Evolutionary conservation across 2,329 filamentous ascomycete genomes (phyloP).

Genomic region (Colletotrichum godetiae): DNA sequence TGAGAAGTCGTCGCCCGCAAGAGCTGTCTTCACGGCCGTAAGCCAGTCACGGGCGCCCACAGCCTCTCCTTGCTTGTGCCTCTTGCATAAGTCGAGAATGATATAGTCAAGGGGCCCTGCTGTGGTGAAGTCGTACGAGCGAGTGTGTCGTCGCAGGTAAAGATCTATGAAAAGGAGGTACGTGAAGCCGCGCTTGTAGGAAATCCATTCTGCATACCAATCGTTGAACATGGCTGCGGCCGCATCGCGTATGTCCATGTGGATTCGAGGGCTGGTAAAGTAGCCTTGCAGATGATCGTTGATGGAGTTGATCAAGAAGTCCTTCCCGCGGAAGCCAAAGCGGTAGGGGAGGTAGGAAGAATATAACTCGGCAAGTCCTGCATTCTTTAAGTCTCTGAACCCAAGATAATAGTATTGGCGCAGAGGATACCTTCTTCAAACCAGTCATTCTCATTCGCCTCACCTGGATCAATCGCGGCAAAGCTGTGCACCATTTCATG

Average conservation of each 20-base stretch:
- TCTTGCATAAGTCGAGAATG: background rate
- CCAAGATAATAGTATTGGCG: no score
- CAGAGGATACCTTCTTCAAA: slow-evolving; percentile 28
- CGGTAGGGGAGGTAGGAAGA: slow-evolving; percentile 31
- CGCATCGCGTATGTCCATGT: slow-evolving; percentile 20
- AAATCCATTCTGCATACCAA: slow-evolving; percentile 34
- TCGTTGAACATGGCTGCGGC: slow-evolving; percentile 26
- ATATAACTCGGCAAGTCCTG: slow-evolving; percentile 33
- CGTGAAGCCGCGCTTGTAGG: slow-evolving; percentile 20
- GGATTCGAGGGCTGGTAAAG: slow-evolving; percentile 30
- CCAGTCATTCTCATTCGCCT: slow-evolving; percentile 34
- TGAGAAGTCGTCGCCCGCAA: background rate
- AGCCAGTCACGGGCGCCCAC: slow-evolving; percentile 1
- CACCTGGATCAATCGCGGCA: slow-evolving; percentile 14
- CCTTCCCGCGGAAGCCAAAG: slow-evolving; percentile 24
- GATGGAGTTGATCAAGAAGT: slow-evolving; percentile 23
- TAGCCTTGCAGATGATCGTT: slow-evolving; percentile 30
- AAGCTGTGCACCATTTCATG: slow-evolving; percentile 38
- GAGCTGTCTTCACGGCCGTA: background rate
- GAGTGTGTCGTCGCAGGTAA: background rate
- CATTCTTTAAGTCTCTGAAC: background rate
- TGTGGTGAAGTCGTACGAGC: background rate
- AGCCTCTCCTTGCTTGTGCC: background rate
- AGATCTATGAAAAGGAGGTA: slow-evolving; percentile 22
- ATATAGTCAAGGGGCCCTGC: slow-evolving; percentile 6